Percentiles rank a stretch among this genome's conserved stretches.
phyloP scores from a whole-genome alignment of 441 rosid genomes.

The Eruca vesicaria region DNA sequence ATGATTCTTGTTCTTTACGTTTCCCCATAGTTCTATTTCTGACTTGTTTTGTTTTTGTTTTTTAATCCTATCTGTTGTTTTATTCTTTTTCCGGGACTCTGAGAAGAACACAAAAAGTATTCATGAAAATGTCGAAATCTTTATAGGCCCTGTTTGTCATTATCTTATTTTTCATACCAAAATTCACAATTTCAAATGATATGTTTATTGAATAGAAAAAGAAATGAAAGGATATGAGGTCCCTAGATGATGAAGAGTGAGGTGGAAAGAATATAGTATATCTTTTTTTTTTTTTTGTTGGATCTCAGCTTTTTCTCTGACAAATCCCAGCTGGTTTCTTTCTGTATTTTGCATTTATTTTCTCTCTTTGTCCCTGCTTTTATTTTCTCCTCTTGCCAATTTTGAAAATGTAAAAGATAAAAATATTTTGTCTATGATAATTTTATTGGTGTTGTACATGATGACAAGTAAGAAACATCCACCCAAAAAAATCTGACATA shows the following conservation, averaged over 20 bases:
- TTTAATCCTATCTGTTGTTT: constrained; percentile 30
- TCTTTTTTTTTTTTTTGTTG: background rate
- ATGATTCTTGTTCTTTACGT: constrained; percentile 18
- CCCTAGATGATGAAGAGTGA: background rate
- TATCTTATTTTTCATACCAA: background rate
- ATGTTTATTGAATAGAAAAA: background rate
- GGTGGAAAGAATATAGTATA: background rate
- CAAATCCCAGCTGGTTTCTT: background rate
- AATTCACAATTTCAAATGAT: background rate
- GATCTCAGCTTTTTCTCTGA: background rate
- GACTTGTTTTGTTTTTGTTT: constrained; percentile 15
- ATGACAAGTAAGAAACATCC: too few relatives aligned
- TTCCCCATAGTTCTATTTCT: constrained; percentile 29
- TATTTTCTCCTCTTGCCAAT: background rate
- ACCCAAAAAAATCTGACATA: too few relatives aligned
- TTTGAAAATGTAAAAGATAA: background rate
- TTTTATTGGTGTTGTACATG: too few relatives aligned
- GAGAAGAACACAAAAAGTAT: background rate
- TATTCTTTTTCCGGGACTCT: constrained; percentile 6
- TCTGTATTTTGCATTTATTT: background rate
- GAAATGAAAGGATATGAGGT: background rate
- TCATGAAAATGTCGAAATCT: constrained; percentile 7
- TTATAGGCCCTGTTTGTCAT: background rate
- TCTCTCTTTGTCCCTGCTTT: background rate
- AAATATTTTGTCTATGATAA: background rate